Evolutionary conservation across 768 basidiomycete species (phyloP), one percentile per base, ranked within the genome.

Genomic region (Krasilnikovozyma curviuscula): DNA sequence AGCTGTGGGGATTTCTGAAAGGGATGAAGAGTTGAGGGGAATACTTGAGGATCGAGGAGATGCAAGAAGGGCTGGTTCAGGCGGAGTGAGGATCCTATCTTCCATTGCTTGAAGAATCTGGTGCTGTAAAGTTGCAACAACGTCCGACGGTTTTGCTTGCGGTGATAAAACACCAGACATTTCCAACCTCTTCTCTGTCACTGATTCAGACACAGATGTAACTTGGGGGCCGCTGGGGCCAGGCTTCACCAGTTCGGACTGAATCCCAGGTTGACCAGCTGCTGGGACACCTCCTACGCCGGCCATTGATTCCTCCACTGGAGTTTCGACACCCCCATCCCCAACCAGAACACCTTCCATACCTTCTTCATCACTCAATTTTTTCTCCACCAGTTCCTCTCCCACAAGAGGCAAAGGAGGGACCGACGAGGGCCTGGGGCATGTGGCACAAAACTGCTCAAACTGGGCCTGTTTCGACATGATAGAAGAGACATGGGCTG

Each of bases 401-500:
- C 10, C 18, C 12, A 12, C 44, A 9, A 6, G 35, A 33, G 32
- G 50, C 37, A 21, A 47, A 13, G 40, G 30, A 55, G 16, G 32
- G 48, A 27, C 7, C 16, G 23, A 23, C 29, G 43, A 34, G 9
- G 13, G 41, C 33, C 16, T 25, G 28, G 5, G 13, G 12, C 23
- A n/a, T 14, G 13, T 21, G 30, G 68, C 61, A 52, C 63, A 55
- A 35, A 59, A 55, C 30, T 65, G 56, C 5, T 67, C 57, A 50
- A 63, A 66, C 33, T 57, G 54, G 9, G 65, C 58, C 61, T 81
- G 80, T 32, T 71, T 71, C 14, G 61, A 63, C 51, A 72, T 71
- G 23, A 81, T 67, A 21, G 72, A 66, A 35, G 64, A 59, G 48
- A 74, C 73, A 24, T 75, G 70, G 13, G 73, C 70, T 4, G 82